Percentiles rank a stretch among this genome's conserved stretches.
phyloP scores from a whole-genome alignment of 1,284 basidiomycete genomes.

The Ustilago loliicola region DNA sequence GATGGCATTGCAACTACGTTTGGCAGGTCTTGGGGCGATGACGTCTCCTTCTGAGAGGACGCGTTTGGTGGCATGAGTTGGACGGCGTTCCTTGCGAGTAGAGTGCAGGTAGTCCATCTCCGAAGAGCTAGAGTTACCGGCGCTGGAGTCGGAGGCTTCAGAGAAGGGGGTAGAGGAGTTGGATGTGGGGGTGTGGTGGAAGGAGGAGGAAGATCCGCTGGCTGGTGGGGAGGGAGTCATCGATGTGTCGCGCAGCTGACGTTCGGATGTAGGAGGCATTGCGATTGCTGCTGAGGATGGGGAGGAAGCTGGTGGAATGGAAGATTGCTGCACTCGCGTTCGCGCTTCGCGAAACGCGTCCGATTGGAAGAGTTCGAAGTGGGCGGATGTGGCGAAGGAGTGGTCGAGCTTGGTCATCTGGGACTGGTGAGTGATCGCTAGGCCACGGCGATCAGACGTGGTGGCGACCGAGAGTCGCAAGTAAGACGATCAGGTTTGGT shows the following conservation, averaged over 20 bases:
- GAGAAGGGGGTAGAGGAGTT: constrained; percentile 11
- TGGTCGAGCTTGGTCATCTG: no score
- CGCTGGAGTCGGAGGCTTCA: constrained; percentile 35
- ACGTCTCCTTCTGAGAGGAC: constrained; percentile 36
- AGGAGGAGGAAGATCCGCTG: constrained; percentile 16
- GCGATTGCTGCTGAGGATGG: no score
- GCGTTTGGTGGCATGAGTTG: constrained; percentile 13
- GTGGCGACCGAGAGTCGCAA: no score
- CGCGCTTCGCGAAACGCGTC: constrained; percentile 16
- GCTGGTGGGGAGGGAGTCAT: constrained; percentile 31
- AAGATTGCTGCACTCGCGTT: constrained; percentile 19
- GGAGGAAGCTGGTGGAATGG: constrained; percentile 8
- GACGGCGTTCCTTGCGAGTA: constrained; percentile 2
- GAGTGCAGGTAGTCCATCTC: neutral
- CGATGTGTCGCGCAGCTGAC: neutral
- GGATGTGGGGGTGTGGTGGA: neutral
- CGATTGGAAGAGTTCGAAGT: constrained; percentile 27
- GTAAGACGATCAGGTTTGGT: no score
- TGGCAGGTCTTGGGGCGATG: constrained; percentile 11
- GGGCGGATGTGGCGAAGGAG: neutral
- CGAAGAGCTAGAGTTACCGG: constrained; percentile 20
- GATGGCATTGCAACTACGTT: constrained; percentile 10
- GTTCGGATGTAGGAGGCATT: no score
- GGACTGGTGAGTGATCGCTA: neutral
- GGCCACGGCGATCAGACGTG: neutral